These are phyloP conservation scores for Nidula niveotomentosa DNA, from an alignment of 1,284 basidiomycete species.

Conservation along the genomic window DNA sequence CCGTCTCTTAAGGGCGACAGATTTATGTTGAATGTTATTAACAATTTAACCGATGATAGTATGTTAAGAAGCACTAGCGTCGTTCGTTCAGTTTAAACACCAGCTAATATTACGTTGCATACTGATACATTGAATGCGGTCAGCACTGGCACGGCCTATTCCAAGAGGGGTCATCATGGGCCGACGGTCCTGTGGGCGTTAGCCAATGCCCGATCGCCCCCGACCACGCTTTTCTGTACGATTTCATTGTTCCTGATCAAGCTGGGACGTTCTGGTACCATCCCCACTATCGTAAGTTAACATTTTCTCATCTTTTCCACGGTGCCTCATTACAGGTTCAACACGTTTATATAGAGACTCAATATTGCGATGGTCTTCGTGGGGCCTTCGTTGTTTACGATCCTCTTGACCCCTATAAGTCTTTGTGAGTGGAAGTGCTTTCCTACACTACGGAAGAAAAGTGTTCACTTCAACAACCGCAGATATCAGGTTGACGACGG, in stretches of 20 bases:
- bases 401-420: slow-evolving; percentile 14
- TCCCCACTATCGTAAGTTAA: slow-evolving; percentile 30
- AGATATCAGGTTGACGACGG: slow-evolving; percentile 1
- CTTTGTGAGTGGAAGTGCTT: slow-evolving; percentile 13
- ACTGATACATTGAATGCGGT: not conserved
- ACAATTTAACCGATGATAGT: slow-evolving; percentile 21
- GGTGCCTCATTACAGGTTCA: not conserved
- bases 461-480: not conserved
- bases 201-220: slow-evolving; percentile 32
- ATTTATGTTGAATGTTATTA: slow-evolving; percentile 28
- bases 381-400: slow-evolving; percentile 28
- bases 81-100: slow-evolving; percentile 10
- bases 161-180: slow-evolving; percentile 27
- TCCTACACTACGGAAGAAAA: too few species aligned
- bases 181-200: slow-evolving; percentile 31
- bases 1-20: slow-evolving; percentile 18
- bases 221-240: slow-evolving; percentile 25
- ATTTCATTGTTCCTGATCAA: slow-evolving; percentile 28
- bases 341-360: slow-evolving; percentile 11
- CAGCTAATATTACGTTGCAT: not conserved
- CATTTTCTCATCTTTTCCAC: not conserved
- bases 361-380: slow-evolving; percentile 28
- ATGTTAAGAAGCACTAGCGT: slow-evolving; percentile 26
- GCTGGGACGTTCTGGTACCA: slow-evolving; percentile 44
- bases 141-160: slow-evolving; percentile 32